Base-by-base conservation (phyloP, 495 filamentous ascomycete genomes). In the Tuber microsphaerosporum region DNA sequence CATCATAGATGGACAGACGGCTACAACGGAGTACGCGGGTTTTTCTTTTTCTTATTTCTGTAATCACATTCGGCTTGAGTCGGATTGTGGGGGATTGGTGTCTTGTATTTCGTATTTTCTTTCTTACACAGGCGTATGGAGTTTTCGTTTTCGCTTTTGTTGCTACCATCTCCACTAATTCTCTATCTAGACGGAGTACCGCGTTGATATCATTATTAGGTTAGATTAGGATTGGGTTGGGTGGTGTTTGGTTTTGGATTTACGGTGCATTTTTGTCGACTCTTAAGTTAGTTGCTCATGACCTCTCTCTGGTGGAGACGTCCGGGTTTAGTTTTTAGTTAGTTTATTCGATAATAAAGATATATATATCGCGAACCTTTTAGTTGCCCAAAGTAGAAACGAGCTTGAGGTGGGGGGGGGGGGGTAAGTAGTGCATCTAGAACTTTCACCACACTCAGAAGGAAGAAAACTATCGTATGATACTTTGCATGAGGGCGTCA, bases 1-100 rank as follows among this genome's bases (percentile, higher is more conserved):
- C 76, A 78, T 77, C 56, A 65, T 19, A 65, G 3, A 34, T 65
- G 56, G 56, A 8, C 71, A 77, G 68, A 77, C n/a, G 56, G 76
- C 69, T 77, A 77, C 31, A 76, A 41, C 70, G 45, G 61, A 72
- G 42, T 41, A 71, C 34, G 34, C 34, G 31, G 22, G 37, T 37
- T 45, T 46, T 8, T 43, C 41, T 17, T 51, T 70, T 69, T 42
- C 41, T 73, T 34, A 22, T 73, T n/a, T 34, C 41, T 73, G 51
- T 37, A 61, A 42, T 37, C 34, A 20, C 37, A 37, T 73, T 43
- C 46, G 37, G 48, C 71, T 77, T 46, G 76, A 74, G 41, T 65
- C 41, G 41, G 74, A 39, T 71, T 45, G 73, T 46, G 76, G 75
- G 56, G 75, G 71, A 74, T 71, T 26, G 12, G 43, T 71, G 39